Evolutionary conservation across 208 protist species (phyloP).

Genomic region (Leishmania braziliensis): DNA sequence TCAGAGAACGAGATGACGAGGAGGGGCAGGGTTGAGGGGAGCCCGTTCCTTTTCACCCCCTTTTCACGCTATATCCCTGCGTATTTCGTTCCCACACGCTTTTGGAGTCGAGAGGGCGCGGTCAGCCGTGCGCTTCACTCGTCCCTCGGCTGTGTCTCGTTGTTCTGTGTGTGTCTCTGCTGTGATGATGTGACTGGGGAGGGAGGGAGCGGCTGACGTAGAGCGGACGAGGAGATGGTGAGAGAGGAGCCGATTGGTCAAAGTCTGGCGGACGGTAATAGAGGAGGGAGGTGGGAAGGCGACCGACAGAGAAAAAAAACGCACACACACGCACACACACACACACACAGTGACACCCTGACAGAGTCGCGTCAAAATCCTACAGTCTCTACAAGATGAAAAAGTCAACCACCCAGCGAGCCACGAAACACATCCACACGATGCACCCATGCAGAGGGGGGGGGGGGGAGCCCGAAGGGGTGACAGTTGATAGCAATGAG

Average conservation of each 20-base stretch:
- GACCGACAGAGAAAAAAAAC: neutral
- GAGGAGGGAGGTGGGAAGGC: no score
- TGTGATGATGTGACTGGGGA: neutral
- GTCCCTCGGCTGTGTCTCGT: neutral
- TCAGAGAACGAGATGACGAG: no score
- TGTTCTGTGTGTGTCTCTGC: neutral
- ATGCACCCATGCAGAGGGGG: neutral
- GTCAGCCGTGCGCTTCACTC: neutral
- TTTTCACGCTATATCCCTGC: neutral
- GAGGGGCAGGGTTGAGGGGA: neutral
- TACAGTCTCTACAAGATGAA: neutral
- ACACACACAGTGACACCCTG: neutral
- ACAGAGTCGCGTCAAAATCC: neutral
- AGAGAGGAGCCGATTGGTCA: neutral
- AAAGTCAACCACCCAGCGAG: neutral
- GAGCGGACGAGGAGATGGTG: neutral
- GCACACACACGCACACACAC: neutral
- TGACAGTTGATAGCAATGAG: no score
- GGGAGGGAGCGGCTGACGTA: neutral
- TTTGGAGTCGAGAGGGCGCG: neutral
- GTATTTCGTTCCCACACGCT: neutral
- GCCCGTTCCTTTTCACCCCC: no score
- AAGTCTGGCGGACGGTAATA: neutral
- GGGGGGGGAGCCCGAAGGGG: no score
- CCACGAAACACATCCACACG: neutral